Conservation (phyloP, 2,329 filamentous ascomycete species). For the Acarospora socialis region DNA sequence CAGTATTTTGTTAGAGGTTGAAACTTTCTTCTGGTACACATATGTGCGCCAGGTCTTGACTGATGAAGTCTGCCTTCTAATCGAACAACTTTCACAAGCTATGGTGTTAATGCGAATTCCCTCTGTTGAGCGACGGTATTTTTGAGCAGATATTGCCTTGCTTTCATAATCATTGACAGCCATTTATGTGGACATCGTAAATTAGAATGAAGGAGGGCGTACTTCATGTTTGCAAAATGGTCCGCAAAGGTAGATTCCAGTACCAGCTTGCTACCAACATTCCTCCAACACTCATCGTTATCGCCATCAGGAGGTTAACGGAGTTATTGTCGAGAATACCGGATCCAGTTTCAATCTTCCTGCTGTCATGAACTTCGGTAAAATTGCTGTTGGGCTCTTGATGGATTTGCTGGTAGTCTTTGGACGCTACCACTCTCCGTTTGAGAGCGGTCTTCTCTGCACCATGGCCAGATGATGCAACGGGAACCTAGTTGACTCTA, state of each 20-base stretch:
- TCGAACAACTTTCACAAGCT: too few species aligned
- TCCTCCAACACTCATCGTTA: conserved; percentile 61
- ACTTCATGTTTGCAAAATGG: conserved; percentile 26
- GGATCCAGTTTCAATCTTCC: conserved; percentile 50
- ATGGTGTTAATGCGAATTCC: too few species aligned
- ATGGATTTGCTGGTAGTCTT: conserved; percentile 34
- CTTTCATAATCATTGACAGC: too few species aligned
- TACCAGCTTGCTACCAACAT: conserved; percentile 52
- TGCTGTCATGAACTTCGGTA: conserved; percentile 43
- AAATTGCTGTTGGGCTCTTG: conserved; percentile 27
- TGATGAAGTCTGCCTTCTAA: too few species aligned
- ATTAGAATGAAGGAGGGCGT: too few species aligned
- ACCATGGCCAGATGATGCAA: conserved; percentile 10
- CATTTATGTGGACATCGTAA: too few species aligned
- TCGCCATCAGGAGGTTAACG: conserved; percentile 87
- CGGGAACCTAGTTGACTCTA: too few species aligned
- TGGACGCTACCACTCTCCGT: conserved; percentile 36
- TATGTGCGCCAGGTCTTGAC: too few species aligned
- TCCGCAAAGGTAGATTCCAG: conserved; percentile 42
- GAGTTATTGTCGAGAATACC: conserved; percentile 87
- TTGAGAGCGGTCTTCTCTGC: conserved; percentile 23
- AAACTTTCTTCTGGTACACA: too few species aligned
- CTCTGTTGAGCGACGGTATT: too few species aligned
- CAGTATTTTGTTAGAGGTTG: too few species aligned
- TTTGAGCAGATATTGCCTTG: too few species aligned